Base-by-base conservation (phyloP, 2,329 filamentous ascomycete genomes). In the Mycocentrospora acerina region DNA sequence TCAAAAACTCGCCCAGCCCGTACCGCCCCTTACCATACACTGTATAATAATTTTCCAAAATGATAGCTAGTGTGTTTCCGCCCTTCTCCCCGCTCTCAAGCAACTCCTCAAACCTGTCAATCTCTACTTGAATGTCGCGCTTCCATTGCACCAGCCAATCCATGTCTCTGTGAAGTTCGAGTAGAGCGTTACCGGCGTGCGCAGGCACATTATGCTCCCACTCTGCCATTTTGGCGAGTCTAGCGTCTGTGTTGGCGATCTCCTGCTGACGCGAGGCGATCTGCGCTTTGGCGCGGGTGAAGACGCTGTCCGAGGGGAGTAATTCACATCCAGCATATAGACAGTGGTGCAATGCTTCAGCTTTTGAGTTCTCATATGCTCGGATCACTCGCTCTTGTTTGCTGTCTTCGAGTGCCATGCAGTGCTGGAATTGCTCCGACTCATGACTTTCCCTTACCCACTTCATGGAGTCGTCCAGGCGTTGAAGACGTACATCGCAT, bases 301-400 rank as follows among this genome's bases (percentile, higher is more conserved):
- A 32, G 6, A 43, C 27, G 2, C 31, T 33, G 4, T 26, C 39
- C 14, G 37, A 26, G 4, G 42, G 37, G 2, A 46, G 35, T 3
- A 46, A 29, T 4, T 38, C 14, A 16, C 19, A 29, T 7, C 22
- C 32, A 0, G 43, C 40, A 9, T 16, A 12, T 7, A 19, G 12
- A 30, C 42, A 48, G 16, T 43, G 30, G 3, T 22, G 16, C 4
- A 44, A 3, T 4, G 50, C 50, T n/a, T 42, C 42, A 4, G 34
- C 11, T 19, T 37, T 34, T 10, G 40, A 35, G 8, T 53, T 44
- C 7, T 12, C 15, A 25, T 39, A 39, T 9, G 49, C 49, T 2
- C 42, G 13, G 11, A 31, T 24, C 2, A 48, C 24, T 42, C 47
- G 45, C 5, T 16, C 13, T 4, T 14, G n/a, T n/a, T 41, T 30